Evolutionary conservation across 2,329 filamentous ascomycete species (phyloP).

Genomic region (Cryphonectria nitschkei): DNA sequence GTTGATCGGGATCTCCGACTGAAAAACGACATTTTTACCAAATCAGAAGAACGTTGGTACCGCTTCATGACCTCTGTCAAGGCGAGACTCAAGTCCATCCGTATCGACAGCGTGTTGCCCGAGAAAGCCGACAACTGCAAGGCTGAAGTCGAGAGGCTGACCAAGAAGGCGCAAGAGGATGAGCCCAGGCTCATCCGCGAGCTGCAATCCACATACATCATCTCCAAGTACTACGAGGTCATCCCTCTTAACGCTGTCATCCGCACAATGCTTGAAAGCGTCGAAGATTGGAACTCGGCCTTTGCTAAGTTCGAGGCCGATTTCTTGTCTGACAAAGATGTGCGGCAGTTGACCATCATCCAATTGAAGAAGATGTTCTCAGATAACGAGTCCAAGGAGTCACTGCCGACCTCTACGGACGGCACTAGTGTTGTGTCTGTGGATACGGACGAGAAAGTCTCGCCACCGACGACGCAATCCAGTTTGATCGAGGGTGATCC

Average conservation of each 20-base stretch:
- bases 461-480: slow-evolving; percentile 43
- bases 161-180: slow-evolving; percentile 82
- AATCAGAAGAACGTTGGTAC: slow-evolving; percentile 79
- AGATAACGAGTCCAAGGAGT: slow-evolving; percentile 82
- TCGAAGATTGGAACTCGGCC: slow-evolving; percentile 87
- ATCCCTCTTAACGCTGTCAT: slow-evolving; percentile 90
- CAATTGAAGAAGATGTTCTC: slow-evolving; percentile 95
- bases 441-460: slow-evolving; percentile 51
- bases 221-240: slow-evolving; percentile 94
- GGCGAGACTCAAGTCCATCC: slow-evolving; percentile 81
- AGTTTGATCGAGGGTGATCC: slow-evolving; percentile 24
- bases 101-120: slow-evolving; percentile 85
- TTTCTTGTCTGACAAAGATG: slow-evolving; percentile 96
- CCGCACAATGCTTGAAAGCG: slow-evolving; percentile 88
- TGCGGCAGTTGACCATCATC: slow-evolving; percentile 85
- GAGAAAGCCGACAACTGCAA: slow-evolving; percentile 85
- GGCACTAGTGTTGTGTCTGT: slow-evolving; percentile 34
- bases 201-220: slow-evolving; percentile 88
- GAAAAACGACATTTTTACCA: slow-evolving; percentile 88
- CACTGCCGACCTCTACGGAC: slow-evolving; percentile 62
- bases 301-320: slow-evolving; percentile 92
- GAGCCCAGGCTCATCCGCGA: slow-evolving; percentile 73
- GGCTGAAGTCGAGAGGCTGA: slow-evolving; percentile 77
- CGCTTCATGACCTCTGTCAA: slow-evolving; percentile 89
- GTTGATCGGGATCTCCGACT: slow-evolving; percentile 90